Evolutionary conservation across 2,329 filamentous ascomycete species (phyloP).

Genomic region (Stemphylium vesicarium): DNA sequence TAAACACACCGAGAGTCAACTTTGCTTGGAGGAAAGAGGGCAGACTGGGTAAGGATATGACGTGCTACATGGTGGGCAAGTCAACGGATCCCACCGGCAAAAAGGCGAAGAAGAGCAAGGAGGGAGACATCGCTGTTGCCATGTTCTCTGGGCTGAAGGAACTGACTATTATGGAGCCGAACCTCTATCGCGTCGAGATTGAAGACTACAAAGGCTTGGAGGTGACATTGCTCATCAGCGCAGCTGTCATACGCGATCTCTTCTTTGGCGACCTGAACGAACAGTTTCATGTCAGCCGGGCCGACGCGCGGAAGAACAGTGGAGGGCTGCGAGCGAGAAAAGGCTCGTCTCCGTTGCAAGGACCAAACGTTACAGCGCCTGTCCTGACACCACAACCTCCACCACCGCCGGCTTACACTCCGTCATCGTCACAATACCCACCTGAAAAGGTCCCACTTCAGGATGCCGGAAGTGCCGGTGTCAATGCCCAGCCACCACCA

Average conservation of each 20-base stretch:
- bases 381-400: slow-evolving; percentile 43
- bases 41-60: slow-evolving; percentile 83
- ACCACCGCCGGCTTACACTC: slow-evolving; percentile 32
- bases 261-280: slow-evolving; percentile 71
- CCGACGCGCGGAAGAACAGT: slow-evolving; percentile 48
- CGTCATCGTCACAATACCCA: slow-evolving; percentile 27
- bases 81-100: slow-evolving; percentile 69
- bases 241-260: slow-evolving; percentile 66
- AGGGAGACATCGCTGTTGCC: slow-evolving; percentile 94
- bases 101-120: slow-evolving; percentile 72
- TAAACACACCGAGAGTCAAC: slow-evolving; percentile 71
- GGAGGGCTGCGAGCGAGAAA: slow-evolving; percentile 43
- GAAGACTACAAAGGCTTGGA: slow-evolving; percentile 95
- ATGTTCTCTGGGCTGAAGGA: slow-evolving; percentile 76
- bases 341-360: slow-evolving; percentile 42
- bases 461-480: slow-evolving; percentile 20
- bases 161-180: slow-evolving; percentile 91
- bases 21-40: slow-evolving; percentile 93
- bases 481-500: slow-evolving; percentile 24
- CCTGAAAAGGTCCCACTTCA: slow-evolving; percentile 27
- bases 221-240: slow-evolving; percentile 71
- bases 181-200: slow-evolving; percentile 86
- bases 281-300: slow-evolving; percentile 74
- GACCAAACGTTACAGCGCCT: slow-evolving; percentile 35
- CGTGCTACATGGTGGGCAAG: slow-evolving; percentile 84